phyloP scores from a whole-genome alignment of 1,139 yeast genomes.

The Taphrina confusa region DNA sequence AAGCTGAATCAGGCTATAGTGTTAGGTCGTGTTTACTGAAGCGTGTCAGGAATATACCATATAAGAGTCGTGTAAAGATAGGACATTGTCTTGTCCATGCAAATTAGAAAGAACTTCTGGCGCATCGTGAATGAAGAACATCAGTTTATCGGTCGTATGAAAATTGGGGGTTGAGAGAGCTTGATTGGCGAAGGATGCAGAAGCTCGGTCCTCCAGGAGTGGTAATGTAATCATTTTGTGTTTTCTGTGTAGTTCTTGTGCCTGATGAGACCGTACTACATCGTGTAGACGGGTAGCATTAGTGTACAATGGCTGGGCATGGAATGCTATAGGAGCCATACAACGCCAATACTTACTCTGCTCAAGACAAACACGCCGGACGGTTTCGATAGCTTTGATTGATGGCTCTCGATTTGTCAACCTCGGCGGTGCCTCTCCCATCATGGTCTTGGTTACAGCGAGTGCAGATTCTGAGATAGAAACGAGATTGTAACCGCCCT shows the following conservation, averaged over 20 bases:
- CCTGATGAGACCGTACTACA: conserved; percentile 72
- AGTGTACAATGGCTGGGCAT: conserved; percentile 6
- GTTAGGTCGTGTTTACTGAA: too few relatives aligned
- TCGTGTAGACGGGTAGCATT: conserved; percentile 50
- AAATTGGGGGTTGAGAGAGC: conserved; percentile 64
- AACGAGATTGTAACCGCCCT: conserved; percentile 90
- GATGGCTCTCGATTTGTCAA: conserved; percentile 64
- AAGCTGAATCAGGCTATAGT: conserved; percentile 56
- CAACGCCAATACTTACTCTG: conserved; percentile 90
- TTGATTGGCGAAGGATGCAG: conserved; percentile 62
- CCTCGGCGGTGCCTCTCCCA: conserved; percentile 90
- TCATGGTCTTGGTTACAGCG: conserved; percentile 84
- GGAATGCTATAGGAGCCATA: conserved; percentile 65
- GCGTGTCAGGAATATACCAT: conserved; percentile 45
- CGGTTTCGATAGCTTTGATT: conserved; percentile 70
- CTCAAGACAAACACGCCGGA: conserved; percentile 74
- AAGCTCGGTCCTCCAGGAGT: conserved; percentile 56
- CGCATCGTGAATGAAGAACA: conserved; percentile 82
- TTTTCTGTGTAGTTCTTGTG: conserved; percentile 56
- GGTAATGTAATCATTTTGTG: conserved; percentile 71
- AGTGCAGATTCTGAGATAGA: conserved; percentile 87
- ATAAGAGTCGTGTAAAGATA: conserved; percentile 59
- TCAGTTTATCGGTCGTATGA: conserved; percentile 61
- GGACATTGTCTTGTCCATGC: conserved; percentile 79
- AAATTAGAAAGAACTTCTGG: conserved; percentile 90